Percentiles rank a stretch among this genome's conserved stretches.
Evolutionary conservation across 106 monocot genomes (phyloP).

Genomic region (Apostasia shenzhenica): DNA sequence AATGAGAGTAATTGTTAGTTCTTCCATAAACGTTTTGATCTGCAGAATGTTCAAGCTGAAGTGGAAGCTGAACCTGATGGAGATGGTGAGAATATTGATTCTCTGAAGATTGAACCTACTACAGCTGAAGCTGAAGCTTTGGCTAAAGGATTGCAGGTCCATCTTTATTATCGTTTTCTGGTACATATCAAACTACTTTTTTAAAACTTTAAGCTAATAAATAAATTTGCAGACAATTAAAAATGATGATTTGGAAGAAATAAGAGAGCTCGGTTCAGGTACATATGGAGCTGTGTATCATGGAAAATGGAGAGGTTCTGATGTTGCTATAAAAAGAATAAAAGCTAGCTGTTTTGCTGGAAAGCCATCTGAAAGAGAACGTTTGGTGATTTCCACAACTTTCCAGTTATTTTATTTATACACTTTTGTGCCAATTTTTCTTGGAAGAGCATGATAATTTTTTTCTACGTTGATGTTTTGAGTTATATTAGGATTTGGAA

Average conservation of each 20-base stretch:
- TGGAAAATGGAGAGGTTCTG: conserved; percentile 94
- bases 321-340: conserved; percentile 95
- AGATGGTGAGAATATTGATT: conserved; percentile 27
- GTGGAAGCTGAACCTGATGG: conserved; percentile 33
- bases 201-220: conserved; percentile 3
- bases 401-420: neutral
- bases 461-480: too few relatives aligned
- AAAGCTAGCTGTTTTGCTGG: conserved; percentile 91
- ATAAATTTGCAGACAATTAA: conserved; percentile 64
- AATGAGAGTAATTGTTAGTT: conserved; percentile 3
- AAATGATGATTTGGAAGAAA: conserved; percentile 87
- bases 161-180: neutral
- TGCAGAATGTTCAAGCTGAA: conserved; percentile 50
- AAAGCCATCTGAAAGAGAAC: conserved; percentile 84
- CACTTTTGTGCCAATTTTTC: neutral
- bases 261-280: conserved; percentile 78
- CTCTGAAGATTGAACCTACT: conserved; percentile 64
- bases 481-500: too few relatives aligned
- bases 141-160: conserved; percentile 82
- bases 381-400: conserved; percentile 44
- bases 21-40: conserved; percentile 4
- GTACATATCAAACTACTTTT: neutral
- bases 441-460: too few relatives aligned
- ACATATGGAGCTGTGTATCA: conserved; percentile 87
- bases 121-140: conserved; percentile 76